Conservation (phyloP, 1,284 basidiomycete species). For the Papiliotrema laurentii region DNA sequence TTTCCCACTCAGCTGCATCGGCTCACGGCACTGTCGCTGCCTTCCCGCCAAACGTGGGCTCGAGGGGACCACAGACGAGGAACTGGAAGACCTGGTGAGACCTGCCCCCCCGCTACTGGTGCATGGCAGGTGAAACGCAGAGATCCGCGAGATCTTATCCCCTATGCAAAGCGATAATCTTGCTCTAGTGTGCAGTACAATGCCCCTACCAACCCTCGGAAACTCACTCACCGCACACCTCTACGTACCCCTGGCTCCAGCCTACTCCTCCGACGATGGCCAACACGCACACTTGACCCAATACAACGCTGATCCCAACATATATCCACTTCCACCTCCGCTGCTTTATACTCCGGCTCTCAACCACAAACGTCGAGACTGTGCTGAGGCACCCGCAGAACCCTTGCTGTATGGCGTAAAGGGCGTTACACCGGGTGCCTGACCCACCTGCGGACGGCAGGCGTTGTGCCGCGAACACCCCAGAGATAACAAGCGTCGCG, state of each 20-base stretch:
- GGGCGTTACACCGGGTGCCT: slow-evolving; percentile 59
- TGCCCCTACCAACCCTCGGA: too few species aligned
- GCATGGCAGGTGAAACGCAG: too few species aligned
- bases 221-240: too few species aligned
- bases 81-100: too few species aligned
- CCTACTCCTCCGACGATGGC: slow-evolving; percentile 70
- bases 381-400: slow-evolving; percentile 95
- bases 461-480: slow-evolving; percentile 67
- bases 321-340: slow-evolving; percentile 57
- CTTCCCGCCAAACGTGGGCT: too few species aligned
- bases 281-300: slow-evolving; percentile 67
- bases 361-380: slow-evolving; percentile 86
- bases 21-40: too few species aligned
- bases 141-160: too few species aligned
- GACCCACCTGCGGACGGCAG: slow-evolving; percentile 24
- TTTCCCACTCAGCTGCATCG: too few species aligned
- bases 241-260: slow-evolving; percentile 51
- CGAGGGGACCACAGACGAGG: too few species aligned
- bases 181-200: too few species aligned
- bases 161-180: too few species aligned
- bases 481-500: slow-evolving; percentile 70
- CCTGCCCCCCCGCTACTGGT: too few species aligned
- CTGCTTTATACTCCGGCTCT: slow-evolving; percentile 61
- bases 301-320: slow-evolving; percentile 61
- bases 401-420: slow-evolving; percentile 80